phyloP scores from a whole-genome alignment of 176 grass and related monocot species.

The Zizania latifolia region DNA sequence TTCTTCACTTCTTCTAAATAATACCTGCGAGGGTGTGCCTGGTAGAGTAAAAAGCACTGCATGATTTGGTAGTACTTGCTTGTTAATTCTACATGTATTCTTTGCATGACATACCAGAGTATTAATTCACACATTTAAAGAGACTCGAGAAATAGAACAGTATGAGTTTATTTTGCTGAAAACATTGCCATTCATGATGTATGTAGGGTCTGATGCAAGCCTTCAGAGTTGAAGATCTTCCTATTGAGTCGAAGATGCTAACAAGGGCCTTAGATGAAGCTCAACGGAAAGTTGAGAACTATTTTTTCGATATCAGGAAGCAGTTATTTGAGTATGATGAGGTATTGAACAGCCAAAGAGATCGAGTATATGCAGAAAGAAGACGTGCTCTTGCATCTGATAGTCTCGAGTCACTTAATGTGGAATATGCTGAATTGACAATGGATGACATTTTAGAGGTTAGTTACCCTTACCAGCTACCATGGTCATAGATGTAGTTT shows the following conservation, averaged over 20 bases:
- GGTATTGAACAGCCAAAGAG: conserved; percentile 95
- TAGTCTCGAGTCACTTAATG: conserved; percentile 77
- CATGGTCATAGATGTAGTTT: conserved; percentile 10
- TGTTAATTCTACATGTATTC: neutral
- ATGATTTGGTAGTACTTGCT: neutral
- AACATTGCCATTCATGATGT: neutral
- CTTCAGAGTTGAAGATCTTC: conserved; percentile 95
- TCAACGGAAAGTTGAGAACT: conserved; percentile 96
- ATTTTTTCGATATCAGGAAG: conserved; percentile 98
- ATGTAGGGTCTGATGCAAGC: conserved; percentile 85
- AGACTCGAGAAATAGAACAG: neutral
- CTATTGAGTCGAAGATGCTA: conserved; percentile 98
- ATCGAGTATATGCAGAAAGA: conserved; percentile 91
- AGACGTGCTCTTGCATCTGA: conserved; percentile 78
- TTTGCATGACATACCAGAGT: neutral
- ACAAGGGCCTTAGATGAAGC: conserved; percentile 97
- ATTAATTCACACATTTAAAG: neutral
- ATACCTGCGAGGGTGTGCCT: neutral
- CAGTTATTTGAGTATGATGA: conserved; percentile 97
- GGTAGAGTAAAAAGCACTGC: neutral
- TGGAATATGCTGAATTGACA: conserved; percentile 95
- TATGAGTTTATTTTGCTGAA: conserved; percentile 19
- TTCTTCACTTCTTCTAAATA: no score
- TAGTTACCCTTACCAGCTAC: conserved; percentile 4
- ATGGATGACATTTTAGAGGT: conserved; percentile 98